phyloP scores from a whole-genome alignment of 768 basidiomycete genomes.

The Boletus fagicola region DNA sequence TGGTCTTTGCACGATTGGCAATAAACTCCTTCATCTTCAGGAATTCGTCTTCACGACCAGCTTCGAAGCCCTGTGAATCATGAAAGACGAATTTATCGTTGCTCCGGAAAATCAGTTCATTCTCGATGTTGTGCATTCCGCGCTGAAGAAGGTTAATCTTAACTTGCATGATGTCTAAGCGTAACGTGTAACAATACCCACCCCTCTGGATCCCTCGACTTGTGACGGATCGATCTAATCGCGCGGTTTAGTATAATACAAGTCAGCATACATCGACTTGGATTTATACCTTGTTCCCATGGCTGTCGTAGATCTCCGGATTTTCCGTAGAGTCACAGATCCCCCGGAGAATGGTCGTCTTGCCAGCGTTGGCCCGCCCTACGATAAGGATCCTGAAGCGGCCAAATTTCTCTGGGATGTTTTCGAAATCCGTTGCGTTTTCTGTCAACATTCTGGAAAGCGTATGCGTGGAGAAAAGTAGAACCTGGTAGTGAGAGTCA shows the following conservation, averaged over 20 bases:
- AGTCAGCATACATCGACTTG: background rate
- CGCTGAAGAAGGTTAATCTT: background rate
- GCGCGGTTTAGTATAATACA: background rate
- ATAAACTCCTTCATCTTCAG: constrained; percentile 6
- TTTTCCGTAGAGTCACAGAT: constrained; percentile 4
- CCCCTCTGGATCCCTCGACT: background rate
- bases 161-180: too few relatives aligned
- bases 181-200: background rate
- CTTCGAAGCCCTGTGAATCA: constrained; percentile 8
- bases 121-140: background rate
- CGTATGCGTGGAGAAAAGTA: too few relatives aligned
- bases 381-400: background rate
- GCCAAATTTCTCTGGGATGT: background rate
- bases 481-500: too few relatives aligned
- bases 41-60: constrained; percentile 2
- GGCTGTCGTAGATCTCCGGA: constrained; percentile 5
- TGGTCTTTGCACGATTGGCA: background rate
- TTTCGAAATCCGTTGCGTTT: background rate
- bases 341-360: constrained; percentile 4
- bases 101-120: constrained; percentile 3
- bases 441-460: background rate
- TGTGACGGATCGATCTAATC: constrained; percentile 2
- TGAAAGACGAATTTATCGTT: constrained; percentile 5
- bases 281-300: background rate
- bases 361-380: constrained; percentile 7